Evolutionary conservation across 83 land plant genomes (phyloP), one percentile per base, ranked within the genome.

Genomic region (Isoetes engelmannii): DNA sequence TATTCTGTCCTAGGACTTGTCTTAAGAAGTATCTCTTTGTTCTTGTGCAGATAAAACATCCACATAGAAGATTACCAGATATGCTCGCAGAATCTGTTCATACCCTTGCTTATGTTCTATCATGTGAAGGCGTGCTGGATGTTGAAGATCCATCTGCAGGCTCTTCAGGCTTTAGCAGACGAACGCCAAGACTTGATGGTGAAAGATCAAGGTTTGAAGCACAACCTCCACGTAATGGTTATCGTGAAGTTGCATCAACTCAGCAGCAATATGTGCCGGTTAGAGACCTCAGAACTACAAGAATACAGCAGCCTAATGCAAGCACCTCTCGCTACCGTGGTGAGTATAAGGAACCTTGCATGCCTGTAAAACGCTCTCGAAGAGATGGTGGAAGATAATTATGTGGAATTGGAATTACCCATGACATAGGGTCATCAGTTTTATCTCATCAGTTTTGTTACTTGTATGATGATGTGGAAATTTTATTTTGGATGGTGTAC

Each of bases 81-180:
- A 75, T 69, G 50, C 90, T 93, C 45, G 82, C 80, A 8, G 83
- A 83, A 18, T 84, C 92, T 7, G 69, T 93, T 43, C 74, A 81
- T 69, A 84, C 90, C 1, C 79, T 86, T 66, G 85, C 88, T 5
- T 83, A 83, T 65, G 56, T 93, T 68, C 84, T 93, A 9, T 90
- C 98, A 0, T 84, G 71, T 64, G 97, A 93, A 75, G 92, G 89
- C 19, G 77, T 18, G 37, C 9, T 72, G 20, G 59, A 61, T 51
- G 47, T 64, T 51, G 15, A 51, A 10, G 15, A 51, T n/a, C 54
- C 15, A 10, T 12, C 1, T 12, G 54, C 12, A 51, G 54, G 12
- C 15, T 12, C 12, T 12, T 51, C 15, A 10, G 15, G 15, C 0
- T 12, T 51, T 51, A 10, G 15, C 54, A 51, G 54, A 10, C 12